These are phyloP conservation scores for Tolypocladium endophyticum DNA, from an alignment of 2,329 filamentous ascomycete species.

Conservation along the genomic window DNA sequence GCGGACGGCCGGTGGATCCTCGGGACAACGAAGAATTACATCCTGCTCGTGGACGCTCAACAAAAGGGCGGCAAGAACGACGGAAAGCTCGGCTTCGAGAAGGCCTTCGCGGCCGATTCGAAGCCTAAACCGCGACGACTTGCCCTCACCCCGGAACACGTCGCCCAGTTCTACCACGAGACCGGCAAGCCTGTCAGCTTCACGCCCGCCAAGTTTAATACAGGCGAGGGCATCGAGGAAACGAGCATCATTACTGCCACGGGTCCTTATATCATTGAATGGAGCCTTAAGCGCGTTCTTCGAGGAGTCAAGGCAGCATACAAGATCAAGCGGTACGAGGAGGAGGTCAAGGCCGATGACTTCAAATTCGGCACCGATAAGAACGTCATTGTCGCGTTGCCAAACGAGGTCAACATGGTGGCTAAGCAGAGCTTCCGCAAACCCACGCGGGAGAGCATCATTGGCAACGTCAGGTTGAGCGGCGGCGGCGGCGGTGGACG, in stretches of 20 bases:
- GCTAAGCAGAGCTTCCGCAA: constrained; percentile 74
- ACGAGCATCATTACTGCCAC: constrained; percentile 96
- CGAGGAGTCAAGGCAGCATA: constrained; percentile 77
- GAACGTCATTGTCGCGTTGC: constrained; percentile 93
- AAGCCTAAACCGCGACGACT: constrained; percentile 91
- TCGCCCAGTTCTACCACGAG: constrained; percentile 95
- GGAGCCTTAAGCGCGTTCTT: constrained; percentile 86
- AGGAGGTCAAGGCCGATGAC: constrained; percentile 95
- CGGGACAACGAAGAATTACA: constrained; percentile 86
- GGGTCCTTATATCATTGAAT: constrained; percentile 92
- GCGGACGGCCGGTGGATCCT: constrained; percentile 94
- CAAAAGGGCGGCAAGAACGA: constrained; percentile 94
- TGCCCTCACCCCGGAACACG: constrained; percentile 78
- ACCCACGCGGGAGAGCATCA: constrained; percentile 89
- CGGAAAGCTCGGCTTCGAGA: constrained; percentile 96
- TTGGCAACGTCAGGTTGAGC: constrained; percentile 41
- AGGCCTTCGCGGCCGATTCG: constrained; percentile 78
- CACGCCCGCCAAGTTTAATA: constrained; percentile 89
- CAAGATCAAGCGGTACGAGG: constrained; percentile 89
- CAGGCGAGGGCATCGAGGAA: constrained; percentile 68
- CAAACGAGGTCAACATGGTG: constrained; percentile 98
- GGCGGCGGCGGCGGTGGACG: constrained; percentile 32
- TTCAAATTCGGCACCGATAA: constrained; percentile 97
- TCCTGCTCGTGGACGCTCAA: constrained; percentile 82
- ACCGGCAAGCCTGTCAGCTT: constrained; percentile 80